Evolutionary conservation across 768 basidiomycete species (phyloP).

Genomic region (Pulveroboletus sp.): DNA sequence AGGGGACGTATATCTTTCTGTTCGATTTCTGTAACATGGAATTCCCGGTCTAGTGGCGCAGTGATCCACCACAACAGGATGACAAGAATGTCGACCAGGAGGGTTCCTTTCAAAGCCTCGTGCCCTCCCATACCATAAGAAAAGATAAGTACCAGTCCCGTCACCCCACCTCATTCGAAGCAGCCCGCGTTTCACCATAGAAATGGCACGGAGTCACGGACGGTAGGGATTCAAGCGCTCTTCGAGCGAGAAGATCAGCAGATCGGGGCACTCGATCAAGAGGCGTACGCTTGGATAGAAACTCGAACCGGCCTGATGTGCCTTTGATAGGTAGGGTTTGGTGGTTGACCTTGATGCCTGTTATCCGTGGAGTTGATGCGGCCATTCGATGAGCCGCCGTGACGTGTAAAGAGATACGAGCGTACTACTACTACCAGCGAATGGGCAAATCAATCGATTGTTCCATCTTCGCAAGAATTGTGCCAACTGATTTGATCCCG

Average conservation of each 20-base stretch:
- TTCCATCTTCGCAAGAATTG: slow-evolving; percentile 14
- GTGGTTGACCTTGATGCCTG: slow-evolving; percentile 28
- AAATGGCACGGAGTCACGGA: slow-evolving; percentile 1
- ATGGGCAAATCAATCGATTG: slow-evolving; percentile 23
- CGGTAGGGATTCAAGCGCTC: slow-evolving; percentile 2
- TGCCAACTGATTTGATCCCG: slow-evolving; percentile 7
- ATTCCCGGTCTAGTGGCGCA: background rate
- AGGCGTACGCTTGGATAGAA: slow-evolving; percentile 12
- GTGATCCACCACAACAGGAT: background rate
- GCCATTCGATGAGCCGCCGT: slow-evolving; percentile 39
- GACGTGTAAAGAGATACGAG: slow-evolving; percentile 39
- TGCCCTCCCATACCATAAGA: slow-evolving; percentile 11
- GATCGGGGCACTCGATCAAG: slow-evolving; percentile 13
- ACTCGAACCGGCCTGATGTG: slow-evolving; percentile 26
- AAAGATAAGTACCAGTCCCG: background rate
- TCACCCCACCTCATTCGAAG: slow-evolving; percentile 6
- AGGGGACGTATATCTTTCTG: background rate
- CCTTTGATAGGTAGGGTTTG: slow-evolving; percentile 29
- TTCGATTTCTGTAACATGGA: background rate
- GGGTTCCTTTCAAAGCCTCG: slow-evolving; percentile 7
- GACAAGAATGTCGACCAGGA: background rate
- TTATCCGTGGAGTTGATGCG: slow-evolving; percentile 30
- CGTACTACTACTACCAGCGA: background rate
- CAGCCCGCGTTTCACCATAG: slow-evolving; percentile 11
- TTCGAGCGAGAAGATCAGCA: slow-evolving; percentile 1